phyloP scores from a whole-genome alignment of 768 basidiomycete species.

The Serendipita indica region DNA sequence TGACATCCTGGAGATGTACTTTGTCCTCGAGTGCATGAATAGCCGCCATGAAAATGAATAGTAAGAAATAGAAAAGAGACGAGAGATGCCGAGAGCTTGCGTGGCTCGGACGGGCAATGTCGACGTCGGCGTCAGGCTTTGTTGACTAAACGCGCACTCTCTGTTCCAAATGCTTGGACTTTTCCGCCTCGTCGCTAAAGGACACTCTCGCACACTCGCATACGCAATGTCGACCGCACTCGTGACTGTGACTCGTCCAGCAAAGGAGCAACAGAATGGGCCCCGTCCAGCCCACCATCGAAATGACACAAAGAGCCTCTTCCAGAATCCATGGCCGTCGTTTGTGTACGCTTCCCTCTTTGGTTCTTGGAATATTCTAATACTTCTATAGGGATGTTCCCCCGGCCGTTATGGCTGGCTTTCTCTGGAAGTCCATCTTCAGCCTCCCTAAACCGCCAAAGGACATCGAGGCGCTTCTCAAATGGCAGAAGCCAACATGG shows the following conservation, averaged over 20 bases:
- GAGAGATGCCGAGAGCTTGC: too few species aligned
- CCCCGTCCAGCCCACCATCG: neutral
- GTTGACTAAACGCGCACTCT: too few species aligned
- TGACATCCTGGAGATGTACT: constrained; percentile 17
- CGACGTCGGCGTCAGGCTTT: too few species aligned
- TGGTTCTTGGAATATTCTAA: neutral
- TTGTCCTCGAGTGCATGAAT: constrained; percentile 13
- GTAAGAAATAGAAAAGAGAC: too few species aligned
- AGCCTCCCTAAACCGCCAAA: neutral
- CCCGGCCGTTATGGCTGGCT: neutral
- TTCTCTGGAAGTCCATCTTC: neutral
- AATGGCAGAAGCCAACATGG: constrained; percentile 18
- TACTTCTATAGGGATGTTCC: neutral
- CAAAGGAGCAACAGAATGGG: neutral
- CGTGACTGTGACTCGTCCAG: neutral
- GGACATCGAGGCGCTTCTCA: neutral
- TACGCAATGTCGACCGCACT: neutral
- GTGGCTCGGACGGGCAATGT: too few species aligned
- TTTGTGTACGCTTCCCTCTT: neutral
- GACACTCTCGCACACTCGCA: neutral
- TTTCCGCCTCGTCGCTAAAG: neutral
- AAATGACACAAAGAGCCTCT: constrained; percentile 7
- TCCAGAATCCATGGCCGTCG: constrained; percentile 7
- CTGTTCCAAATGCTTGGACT: neutral
- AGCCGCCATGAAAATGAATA: neutral